Evolutionary conservation across 441 rosid genomes (phyloP), one percentile per base, ranked within the genome.

Genomic region (Erodium trifolium): DNA sequence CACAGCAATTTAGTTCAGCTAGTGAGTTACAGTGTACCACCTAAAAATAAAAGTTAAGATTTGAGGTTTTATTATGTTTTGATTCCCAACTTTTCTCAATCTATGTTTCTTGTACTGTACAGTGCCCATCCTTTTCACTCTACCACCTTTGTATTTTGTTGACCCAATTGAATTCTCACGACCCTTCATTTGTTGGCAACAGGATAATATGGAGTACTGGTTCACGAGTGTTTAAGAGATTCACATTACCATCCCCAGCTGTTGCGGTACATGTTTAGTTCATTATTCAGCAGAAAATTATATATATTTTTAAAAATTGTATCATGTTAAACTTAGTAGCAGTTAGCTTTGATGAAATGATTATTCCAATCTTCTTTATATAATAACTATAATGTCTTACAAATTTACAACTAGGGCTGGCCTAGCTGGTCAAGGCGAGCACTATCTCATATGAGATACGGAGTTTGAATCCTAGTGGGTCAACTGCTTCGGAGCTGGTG

Each of bases 181-280:
- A 13, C 29, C 35, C 23, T 14, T 27, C 45, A 55, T 13, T 63
- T 39, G 43, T 73, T 23, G 63, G 35, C 72, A 59, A 69, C 82
- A 93, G 98, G 80, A 86, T 90, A 64, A 86, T 85, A 70, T 93
- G 98, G 98, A 84, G 89, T 11, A 77, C 81, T 66, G 96, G 96
- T 67, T 83, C 96, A 2, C 84, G 92, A 35, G 91, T 93, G 53
- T 87, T 84, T 74, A 90, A 87, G 82, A 86, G 97, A 77, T 88
- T 93, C 80, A 87, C 92, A 64, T 76, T 88, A 77, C 78, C 92
- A 72, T 87, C 96, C 45, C 76, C 87, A 43, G 81, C 90, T 67
- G 73, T 86, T 78, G 89, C 49, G 97, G 98, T 90, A 80, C 6
- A 55, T 35, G 9, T 66, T 64, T 47, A 27, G 29, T 69, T 65